A percentile compares a stretch with the other conserved stretches of the same genome.
Conservation (phyloP, 2,329 filamentous ascomycete species). For the Stachybotrys elegans region DNA sequence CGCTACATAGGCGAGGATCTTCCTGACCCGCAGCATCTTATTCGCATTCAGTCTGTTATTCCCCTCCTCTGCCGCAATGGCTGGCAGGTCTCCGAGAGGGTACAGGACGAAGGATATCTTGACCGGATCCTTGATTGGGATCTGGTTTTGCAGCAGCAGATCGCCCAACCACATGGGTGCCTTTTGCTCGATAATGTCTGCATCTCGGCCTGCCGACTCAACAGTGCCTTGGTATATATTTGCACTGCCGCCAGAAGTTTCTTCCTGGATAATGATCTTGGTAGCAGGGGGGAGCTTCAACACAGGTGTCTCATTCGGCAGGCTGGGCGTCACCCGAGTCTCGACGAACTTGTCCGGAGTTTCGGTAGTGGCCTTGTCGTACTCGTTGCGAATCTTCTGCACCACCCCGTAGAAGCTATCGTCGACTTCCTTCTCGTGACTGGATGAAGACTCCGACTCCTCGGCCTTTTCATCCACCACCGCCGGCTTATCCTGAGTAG, state of each 20-base stretch:
- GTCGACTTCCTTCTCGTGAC: constrained; percentile 67
- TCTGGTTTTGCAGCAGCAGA: constrained; percentile 74
- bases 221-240: constrained; percentile 92
- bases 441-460: constrained; percentile 58
- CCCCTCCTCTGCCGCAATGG: constrained; percentile 68
- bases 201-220: constrained; percentile 68
- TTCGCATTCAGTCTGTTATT: constrained; percentile 95
- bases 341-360: constrained; percentile 50
- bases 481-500: constrained; percentile 64
- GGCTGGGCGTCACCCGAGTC: constrained; percentile 61
- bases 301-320: constrained; percentile 70
- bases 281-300: constrained; percentile 65
- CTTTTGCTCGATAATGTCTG: constrained; percentile 77
- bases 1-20: constrained; percentile 87
- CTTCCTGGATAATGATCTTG: constrained; percentile 65
- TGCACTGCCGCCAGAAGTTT: constrained; percentile 62
- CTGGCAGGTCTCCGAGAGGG: constrained; percentile 70
- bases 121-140: constrained; percentile 82
- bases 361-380: constrained; percentile 62
- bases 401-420: constrained; percentile 70
- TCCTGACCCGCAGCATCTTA: constrained; percentile 90
- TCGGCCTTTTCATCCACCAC: constrained; percentile 73
- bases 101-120: constrained; percentile 94
- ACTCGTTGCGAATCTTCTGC: constrained; percentile 67
- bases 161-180: constrained; percentile 92